Base-by-base conservation (phyloP, 805 yeast species). In the Cyberlindnera suaveolens region DNA sequence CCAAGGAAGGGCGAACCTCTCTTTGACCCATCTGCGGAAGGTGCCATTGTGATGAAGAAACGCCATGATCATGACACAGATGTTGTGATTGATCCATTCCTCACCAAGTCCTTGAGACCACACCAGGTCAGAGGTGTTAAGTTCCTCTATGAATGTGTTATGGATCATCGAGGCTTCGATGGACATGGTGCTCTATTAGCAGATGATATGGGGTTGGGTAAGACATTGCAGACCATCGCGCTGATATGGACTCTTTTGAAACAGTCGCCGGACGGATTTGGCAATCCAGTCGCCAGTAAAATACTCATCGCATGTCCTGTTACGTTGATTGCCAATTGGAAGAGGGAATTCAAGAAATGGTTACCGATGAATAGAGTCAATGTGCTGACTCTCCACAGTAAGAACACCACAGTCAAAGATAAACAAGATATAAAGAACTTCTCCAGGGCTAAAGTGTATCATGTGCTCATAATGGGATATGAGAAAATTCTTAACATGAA, bases 181-280 rank as follows among this genome's bases (percentile, higher is more conserved):
- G 75, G 77, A 0, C 52, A 64, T 35, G 98, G 99, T 0, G 90
- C 91, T 2, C 64, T 93, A 5, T 62, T 93, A 35, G 99, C 99
- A 0, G 99, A 93, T 62, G 98, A 91, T 54, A 93, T 93, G 99
- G 99, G 99, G 0, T 67, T 93, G 15, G 96, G 96, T 2, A 85
- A 85, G 55, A 90, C 98, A 0, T 63, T 93, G 34, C 90, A 82
- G 76, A 78, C 96, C 0, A 91, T 93, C 6, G 58, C 95, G 0
- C 60, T 88, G 34, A 72, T 91, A 4, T 88, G 96, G 95, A 88
- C 96, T 0, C 62, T 93, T 16, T 60, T 87, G 16, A 81, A 75
- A 49, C 59, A 85, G 51, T 73, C 76, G 14, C 88, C 90, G 0
- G 53, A 49, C 41, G 60, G 69, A 17, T 42, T 58, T 17, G 52